These are phyloP conservation scores for Kandelia obovata DNA, from an alignment of 345 rosid genomes.

Conservation along the genomic window DNA sequence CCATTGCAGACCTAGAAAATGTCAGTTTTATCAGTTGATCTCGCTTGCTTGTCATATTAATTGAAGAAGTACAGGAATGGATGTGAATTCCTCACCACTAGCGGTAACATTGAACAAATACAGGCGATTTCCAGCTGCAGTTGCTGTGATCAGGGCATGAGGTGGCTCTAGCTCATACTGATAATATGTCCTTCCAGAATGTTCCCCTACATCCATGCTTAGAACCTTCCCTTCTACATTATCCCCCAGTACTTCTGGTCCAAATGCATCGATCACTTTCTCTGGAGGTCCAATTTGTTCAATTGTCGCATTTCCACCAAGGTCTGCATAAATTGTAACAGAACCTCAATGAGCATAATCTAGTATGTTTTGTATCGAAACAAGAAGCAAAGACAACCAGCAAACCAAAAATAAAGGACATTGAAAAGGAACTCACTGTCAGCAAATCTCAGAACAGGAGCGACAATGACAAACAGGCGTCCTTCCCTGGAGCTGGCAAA, in stretches of 20 bases:
- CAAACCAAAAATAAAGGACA: not conserved
- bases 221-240: conserved; percentile 85
- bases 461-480: conserved; percentile 77
- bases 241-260: conserved; percentile 89
- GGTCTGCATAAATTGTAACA: conserved; percentile 38
- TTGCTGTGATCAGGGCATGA: conserved; percentile 81
- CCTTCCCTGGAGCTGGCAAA: conserved; percentile 84
- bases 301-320: conserved; percentile 60
- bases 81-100: conserved; percentile 42
- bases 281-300: conserved; percentile 86
- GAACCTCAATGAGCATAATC: not conserved
- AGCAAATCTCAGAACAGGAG: conserved; percentile 89
- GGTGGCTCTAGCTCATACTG: conserved; percentile 92
- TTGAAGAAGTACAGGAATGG: not conserved
- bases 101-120: conserved; percentile 75
- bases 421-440: conserved; percentile 49
- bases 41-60: not conserved
- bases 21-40: too few relatives aligned
- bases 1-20: conserved; percentile 80
- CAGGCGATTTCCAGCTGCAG: conserved; percentile 93
- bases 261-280: conserved; percentile 85
- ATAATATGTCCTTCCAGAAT: conserved; percentile 73
- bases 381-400: not conserved
- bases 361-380: not conserved
- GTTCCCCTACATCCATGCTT: conserved; percentile 61